A percentile compares a stretch with the other conserved stretches of the same genome.
phyloP scores from a whole-genome alignment of 2,329 filamentous ascomycete genomes.

The Penicillium paneum region DNA sequence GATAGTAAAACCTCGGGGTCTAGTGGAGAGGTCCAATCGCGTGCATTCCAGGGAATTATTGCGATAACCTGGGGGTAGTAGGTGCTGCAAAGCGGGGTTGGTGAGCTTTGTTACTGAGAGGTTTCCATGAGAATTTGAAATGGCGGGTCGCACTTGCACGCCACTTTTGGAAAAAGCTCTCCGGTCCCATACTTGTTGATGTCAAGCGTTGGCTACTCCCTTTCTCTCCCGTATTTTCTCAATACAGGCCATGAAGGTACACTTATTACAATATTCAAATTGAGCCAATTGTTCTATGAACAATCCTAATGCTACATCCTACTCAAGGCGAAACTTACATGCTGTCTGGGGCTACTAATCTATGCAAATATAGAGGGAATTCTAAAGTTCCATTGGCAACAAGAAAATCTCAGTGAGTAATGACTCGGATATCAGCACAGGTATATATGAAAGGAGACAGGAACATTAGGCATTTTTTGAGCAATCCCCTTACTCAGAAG shows the following conservation, averaged over 20 bases:
- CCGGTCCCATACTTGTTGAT: not conserved
- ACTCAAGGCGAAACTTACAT: not conserved
- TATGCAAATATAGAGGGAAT: not conserved
- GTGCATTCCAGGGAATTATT: not conserved
- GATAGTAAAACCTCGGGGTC: not conserved
- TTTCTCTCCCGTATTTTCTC: not conserved
- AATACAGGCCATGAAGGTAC: not conserved
- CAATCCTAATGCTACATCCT: not conserved
- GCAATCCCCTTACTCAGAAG: conserved; percentile 35
- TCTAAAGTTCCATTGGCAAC: not conserved
- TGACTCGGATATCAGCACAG: conserved; percentile 25
- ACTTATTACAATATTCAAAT: not conserved
- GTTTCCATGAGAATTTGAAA: not conserved
- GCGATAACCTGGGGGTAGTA: not conserved
- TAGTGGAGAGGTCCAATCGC: not conserved
- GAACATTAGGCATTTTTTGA: not conserved
- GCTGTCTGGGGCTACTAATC: not conserved
- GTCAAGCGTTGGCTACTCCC: not conserved
- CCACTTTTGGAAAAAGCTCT: conserved; percentile 1
- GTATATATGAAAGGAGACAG: not conserved
- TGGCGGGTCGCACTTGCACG: conserved; percentile 4
- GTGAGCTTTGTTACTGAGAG: not conserved
- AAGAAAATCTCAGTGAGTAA: conserved; percentile 1
- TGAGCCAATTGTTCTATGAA: not conserved
- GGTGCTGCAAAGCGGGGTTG: conserved; percentile 4